Evolutionary conservation across 2,329 filamentous ascomycete species (phyloP), one percentile per base, ranked within the genome.

Genomic region (Trichoderma koningii): DNA sequence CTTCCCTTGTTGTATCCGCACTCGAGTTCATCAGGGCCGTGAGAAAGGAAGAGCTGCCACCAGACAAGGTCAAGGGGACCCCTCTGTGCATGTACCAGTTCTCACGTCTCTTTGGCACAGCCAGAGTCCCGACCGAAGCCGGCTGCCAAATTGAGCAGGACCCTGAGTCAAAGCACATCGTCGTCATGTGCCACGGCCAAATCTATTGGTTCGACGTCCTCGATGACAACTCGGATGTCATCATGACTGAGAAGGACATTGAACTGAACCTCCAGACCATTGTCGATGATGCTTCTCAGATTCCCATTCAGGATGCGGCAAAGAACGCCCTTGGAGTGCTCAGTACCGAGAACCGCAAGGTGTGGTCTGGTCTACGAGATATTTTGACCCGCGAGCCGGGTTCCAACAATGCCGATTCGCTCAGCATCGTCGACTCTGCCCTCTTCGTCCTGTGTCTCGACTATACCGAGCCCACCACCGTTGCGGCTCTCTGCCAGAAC

Each of bases 131-230:
- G 0, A 98, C 94, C 0, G 92, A 96, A 34, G 89, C 95, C 74
- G 95, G 95, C 5, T 99, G 95, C 75, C 90, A 97, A 71, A 98
- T 99, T 72, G 93, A 93, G 68, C 93, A 98, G 75, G 93, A 98
- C 72, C 91, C 93, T 0, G 86, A 89, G n/a, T 92, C 94, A 3
- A 96, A 93, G 78, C 95, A 99, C 76, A 83, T 99, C 44, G 90
- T 97, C 10, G 92, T 98, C 50, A 84, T 98, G 78, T 96, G 92
- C 74, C 91, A 94, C 69, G 95, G 95, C 1, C 95, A 99, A 70
- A 93, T 98, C 73, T 99, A 99, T 78, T 98, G 94, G 94, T 99
- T 99, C 72, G 95, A 99, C 76, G 93, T 97, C 2, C 82, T 99
- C 19, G 95, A 99, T 71, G 89, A 94, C 70, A 96, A 97, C 76